These are phyloP conservation scores for Geotrichum carabidarum DNA, from an alignment of 1,139 yeast genomes.

Conservation along the genomic window DNA sequence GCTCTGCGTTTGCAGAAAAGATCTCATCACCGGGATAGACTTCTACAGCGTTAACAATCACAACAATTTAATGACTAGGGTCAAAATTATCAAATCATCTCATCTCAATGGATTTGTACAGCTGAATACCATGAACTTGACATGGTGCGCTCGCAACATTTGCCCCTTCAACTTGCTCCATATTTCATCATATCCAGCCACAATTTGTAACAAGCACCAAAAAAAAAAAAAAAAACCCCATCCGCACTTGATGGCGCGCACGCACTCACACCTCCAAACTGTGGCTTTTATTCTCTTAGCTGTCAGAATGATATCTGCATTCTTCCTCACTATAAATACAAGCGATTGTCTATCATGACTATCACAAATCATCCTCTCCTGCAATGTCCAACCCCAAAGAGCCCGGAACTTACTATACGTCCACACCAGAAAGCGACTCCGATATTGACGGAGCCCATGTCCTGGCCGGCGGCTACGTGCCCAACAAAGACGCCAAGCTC, in stretches of 20 bases:
- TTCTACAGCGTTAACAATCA: no score
- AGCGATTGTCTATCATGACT: not conserved
- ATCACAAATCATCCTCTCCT: not conserved
- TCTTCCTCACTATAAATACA: not conserved
- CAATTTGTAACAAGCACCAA: slow-evolving; percentile 2
- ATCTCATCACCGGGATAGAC: no score
- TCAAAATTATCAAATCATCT: no score
- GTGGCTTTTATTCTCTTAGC: not conserved
- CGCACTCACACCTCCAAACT: not conserved
- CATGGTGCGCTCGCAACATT: no score
- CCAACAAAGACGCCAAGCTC: slow-evolving; percentile 6
- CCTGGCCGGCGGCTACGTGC: not conserved
- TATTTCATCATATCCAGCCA: slow-evolving; percentile 14
- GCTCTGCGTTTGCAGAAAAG: no score
- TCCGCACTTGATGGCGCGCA: not conserved
- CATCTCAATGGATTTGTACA: no score
- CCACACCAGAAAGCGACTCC: not conserved
- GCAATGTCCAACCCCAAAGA: not conserved
- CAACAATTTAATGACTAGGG: no score
- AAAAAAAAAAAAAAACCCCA: not conserved
- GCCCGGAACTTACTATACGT: not conserved
- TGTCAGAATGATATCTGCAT: not conserved
- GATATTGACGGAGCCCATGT: not conserved
- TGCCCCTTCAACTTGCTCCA: no score
- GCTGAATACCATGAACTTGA: no score